A percentile compares a stretch with the other conserved stretches of the same genome.
These are phyloP conservation scores for Phytophthora pinifolia DNA, from an alignment of 352 stramenopile genomes.

Conservation along the genomic window DNA sequence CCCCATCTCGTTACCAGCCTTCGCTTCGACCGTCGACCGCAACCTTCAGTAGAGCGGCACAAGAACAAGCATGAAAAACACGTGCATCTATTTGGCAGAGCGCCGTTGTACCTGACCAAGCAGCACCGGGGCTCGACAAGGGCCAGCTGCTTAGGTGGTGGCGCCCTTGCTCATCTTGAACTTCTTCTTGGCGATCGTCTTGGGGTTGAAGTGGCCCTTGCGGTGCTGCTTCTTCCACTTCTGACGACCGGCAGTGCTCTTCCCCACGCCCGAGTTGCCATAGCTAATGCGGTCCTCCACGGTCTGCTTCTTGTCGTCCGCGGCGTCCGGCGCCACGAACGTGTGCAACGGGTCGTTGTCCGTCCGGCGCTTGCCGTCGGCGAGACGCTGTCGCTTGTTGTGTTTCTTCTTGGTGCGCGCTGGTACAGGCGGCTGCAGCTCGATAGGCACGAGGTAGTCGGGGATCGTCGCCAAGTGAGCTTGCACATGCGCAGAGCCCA, in stretches of 20 bases:
- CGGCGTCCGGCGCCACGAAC: conserved; percentile 73
- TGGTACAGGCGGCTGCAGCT: conserved; percentile 89
- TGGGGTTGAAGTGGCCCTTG: conserved; percentile 93
- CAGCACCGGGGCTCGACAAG: not conserved
- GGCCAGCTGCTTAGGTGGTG: conserved; percentile 44
- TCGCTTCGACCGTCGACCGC: conserved; percentile 46
- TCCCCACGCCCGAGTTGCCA: conserved; percentile 89
- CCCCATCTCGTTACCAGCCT: conserved; percentile 45
- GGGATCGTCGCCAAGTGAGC: conserved; percentile 95
- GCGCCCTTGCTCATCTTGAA: conserved; percentile 71
- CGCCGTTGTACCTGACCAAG: conserved; percentile 14
- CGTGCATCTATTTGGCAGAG: conserved; percentile 47
- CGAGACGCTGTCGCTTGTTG: conserved; percentile 60
- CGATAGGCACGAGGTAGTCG: conserved; percentile 97
- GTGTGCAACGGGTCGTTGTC: conserved; percentile 98
- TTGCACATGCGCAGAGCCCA: conserved; percentile 93
- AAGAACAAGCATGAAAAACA: conserved; percentile 23
- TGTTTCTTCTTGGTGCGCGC: conserved; percentile 70
- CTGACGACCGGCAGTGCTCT: conserved; percentile 93
- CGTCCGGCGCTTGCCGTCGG: conserved; percentile 81
- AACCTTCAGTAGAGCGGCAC: conserved; percentile 23
- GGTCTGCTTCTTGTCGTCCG: conserved; percentile 55
- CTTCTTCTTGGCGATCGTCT: conserved; percentile 88
- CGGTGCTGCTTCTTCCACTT: conserved; percentile 92
- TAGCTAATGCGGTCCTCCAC: conserved; percentile 88